Percentiles rank a stretch among this genome's conserved stretches.
Evolutionary conservation across 768 basidiomycete species (phyloP).

Genomic region (Piloderma croceum): DNA sequence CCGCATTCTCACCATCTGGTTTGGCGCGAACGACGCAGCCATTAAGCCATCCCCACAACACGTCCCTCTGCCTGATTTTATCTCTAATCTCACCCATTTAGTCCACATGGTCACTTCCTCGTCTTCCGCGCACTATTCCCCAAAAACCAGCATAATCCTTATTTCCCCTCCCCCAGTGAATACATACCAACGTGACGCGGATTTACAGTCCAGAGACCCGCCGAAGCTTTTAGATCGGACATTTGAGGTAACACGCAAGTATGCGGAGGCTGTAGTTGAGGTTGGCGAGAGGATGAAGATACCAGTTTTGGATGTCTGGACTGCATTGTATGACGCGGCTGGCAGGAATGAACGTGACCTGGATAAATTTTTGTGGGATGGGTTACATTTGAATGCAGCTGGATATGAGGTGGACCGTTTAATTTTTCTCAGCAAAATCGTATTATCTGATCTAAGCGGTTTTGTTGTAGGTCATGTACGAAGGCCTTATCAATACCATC

Average conservation of each 20-base stretch:
- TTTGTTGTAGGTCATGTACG: slow-evolving; percentile 57
- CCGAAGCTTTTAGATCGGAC: slow-evolving; percentile 51
- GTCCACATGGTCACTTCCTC: slow-evolving; percentile 58
- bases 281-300: slow-evolving; percentile 53
- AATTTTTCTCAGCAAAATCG: not conserved
- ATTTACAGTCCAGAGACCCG: slow-evolving; percentile 45
- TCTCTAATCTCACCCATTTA: slow-evolving; percentile 56
- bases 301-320: slow-evolving; percentile 72
- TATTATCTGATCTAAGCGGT: not conserved
- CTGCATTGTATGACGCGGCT: slow-evolving; percentile 65
- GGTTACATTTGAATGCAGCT: slow-evolving; percentile 69
- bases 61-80: slow-evolving; percentile 64
- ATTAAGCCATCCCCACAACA: slow-evolving; percentile 63
- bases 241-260: slow-evolving; percentile 57
- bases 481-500: slow-evolving; percentile 55
- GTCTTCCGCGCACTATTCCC: slow-evolving; percentile 59
- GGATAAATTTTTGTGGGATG: slow-evolving; percentile 57
- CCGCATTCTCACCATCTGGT: slow-evolving; percentile 80
- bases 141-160: slow-evolving; percentile 68
- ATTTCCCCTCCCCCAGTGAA: slow-evolving; percentile 85
- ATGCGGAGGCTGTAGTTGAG: slow-evolving; percentile 65
- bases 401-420: slow-evolving; percentile 61
- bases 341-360: slow-evolving; percentile 52
- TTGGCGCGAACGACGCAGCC: slow-evolving; percentile 85
- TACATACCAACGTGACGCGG: slow-evolving; percentile 48